Evolutionary conservation across 2,329 filamentous ascomycete genomes (phyloP), one percentile per base, ranked within the genome.

Genomic region (Colletotrichum coccodes): DNA sequence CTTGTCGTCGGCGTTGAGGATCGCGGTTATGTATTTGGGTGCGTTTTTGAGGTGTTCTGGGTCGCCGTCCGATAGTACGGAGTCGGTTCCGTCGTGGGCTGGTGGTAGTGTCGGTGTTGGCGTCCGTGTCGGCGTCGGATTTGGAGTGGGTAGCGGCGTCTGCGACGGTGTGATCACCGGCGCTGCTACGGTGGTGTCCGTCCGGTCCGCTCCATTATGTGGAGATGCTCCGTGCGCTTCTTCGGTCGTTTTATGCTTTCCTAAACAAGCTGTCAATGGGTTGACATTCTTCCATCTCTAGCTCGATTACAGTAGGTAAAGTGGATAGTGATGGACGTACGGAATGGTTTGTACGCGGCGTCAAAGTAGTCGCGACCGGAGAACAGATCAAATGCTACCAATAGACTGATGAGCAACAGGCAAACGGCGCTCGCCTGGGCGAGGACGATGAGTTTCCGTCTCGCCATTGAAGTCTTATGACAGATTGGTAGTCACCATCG

Each of bases 11-110:
- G 76, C 69, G 28, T 78, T 60, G 14, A 80, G 59, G 30, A 79
- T 79, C 2, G 76, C 73, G 32, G 75, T 59, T 23, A 77, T 57
- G 44, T 78, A 80, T 4, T 50, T 60, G 56, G 32, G 16, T 5
- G 66, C 58, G 40, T 63, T 54, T 12, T 52, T 49, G 34, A 63
- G 30, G n/a, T 49, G 54, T 9, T 57, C 60, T 36, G 62, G 47
- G 14, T 71, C 57, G 23, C 64, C 68, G 2, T 52, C 53, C 16
- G 66, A 46, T 2, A 68, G 2, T 53, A 32, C n/a, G 36, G 60
- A 26, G 53, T 28, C 32, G 42, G 11, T 6, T 36, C 18, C 36
- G 38, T n/a, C 32, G 3, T 9, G 21, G n/a, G 40, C 16, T 21
- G 23, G 6, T 9, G 57, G 32, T 21, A 30, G n/a, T 6, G 34